These are phyloP conservation scores for Diaporthe destruens DNA, from an alignment of 2,329 filamentous ascomycete genomes.

Conservation along the genomic window DNA sequence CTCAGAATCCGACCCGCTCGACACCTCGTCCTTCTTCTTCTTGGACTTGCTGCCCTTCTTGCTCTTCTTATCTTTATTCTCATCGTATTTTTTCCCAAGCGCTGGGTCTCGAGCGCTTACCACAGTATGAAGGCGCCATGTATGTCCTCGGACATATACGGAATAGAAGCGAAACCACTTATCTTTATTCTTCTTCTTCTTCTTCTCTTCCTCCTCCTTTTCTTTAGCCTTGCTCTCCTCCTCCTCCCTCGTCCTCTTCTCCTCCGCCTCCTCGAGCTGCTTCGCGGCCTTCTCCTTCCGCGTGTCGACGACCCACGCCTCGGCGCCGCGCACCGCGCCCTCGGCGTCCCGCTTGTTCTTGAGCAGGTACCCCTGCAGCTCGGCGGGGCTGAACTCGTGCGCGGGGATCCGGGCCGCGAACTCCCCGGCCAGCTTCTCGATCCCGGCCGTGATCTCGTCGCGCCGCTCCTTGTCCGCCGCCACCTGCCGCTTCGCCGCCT, in stretches of 20 bases:
- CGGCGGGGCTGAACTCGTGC: slow-evolving; percentile 70
- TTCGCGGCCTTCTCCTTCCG: slow-evolving; percentile 63
- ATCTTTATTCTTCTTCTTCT: slow-evolving; percentile 45
- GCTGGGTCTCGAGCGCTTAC: no score
- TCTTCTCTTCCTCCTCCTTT: slow-evolving; percentile 48
- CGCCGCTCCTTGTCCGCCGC: slow-evolving; percentile 50
- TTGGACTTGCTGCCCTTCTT: slow-evolving; percentile 47
- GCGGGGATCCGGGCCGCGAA: slow-evolving; percentile 66
- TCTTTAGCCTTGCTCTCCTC: slow-evolving; percentile 52
- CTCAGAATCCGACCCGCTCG: slow-evolving; percentile 34
- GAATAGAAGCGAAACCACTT: no score
- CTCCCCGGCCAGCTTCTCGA: slow-evolving; percentile 60
- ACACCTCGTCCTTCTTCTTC: slow-evolving; percentile 43
- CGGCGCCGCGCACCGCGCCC: slow-evolving; percentile 60
- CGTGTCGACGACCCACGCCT: slow-evolving; percentile 63
- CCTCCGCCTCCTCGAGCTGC: slow-evolving; percentile 57
- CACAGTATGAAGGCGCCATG: no score
- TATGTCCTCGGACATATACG: no score
- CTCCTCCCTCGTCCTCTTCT: slow-evolving; percentile 54
- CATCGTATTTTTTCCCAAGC: no score
- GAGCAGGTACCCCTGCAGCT: slow-evolving; percentile 71
- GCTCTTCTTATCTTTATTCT: slow-evolving; percentile 46
- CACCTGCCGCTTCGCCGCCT: slow-evolving; percentile 47
- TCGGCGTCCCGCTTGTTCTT: slow-evolving; percentile 66
- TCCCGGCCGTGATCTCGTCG: slow-evolving; percentile 53